Base-by-base conservation (phyloP, 805 yeast species). In the Maudiozyma serrabonitensis region DNA sequence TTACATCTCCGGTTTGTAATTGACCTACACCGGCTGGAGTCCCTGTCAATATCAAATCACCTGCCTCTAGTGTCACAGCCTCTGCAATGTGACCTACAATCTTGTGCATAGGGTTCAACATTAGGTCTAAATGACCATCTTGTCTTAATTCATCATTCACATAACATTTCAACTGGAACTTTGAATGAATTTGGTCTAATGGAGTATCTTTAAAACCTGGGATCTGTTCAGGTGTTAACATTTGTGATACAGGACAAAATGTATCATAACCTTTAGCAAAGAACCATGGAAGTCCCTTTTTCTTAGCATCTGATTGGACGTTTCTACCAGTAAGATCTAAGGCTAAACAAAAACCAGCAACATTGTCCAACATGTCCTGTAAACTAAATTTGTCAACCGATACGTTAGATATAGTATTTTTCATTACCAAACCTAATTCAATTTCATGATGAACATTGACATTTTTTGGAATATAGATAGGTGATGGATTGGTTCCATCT, bases 11-110 rank as follows among this genome's bases (percentile, higher is more conserved):
- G 0, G 95, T 86, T 6, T 66, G 66, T 34, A 90, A 69, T 25
- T 76, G 70, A 8, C 98, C 96, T n/a, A 93, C 99, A 16, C 99
- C 99, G 66, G 89, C 87, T 43, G 99, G 99, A 1, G 99, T 93
- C 16, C 99, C 99, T 1, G 99, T 93, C 46, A 93, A 73, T 51
- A 93, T 81, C 54, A 93, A 75, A 62, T 93, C 99, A 31, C 96
- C 96, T 48, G 87, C 82, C 59, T 90, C 81, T 50, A 93, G 72
- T 4, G 97, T 87, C 91, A 91, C 91, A 58, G 87, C 81, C n/a
- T 81, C 69, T 4, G 95, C 84, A 80, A 90, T 84, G 46, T 84
- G 79, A 49, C 85, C 76, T 53, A 93, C 72, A 53, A 93, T 82
- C 58, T 80, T 76, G 60, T 89, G 90, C 61, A 93, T 81, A 44